Percentiles rank a stretch among this genome's conserved stretches.
phyloP scores from a whole-genome alignment of 192 early-diverging fungal genomes.

The Chytriomyces sp. region DNA sequence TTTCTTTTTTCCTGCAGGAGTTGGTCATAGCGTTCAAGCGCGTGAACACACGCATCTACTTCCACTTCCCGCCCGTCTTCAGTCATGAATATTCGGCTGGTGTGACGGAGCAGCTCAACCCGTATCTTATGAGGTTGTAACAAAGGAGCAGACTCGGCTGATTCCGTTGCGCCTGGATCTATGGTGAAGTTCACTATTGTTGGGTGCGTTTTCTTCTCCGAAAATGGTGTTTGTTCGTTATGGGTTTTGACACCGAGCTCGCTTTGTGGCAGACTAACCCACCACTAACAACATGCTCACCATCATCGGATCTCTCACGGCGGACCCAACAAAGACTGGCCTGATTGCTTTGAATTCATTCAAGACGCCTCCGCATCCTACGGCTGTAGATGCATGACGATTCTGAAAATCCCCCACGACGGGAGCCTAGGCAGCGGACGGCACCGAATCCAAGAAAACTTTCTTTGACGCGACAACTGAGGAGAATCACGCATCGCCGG shows the following conservation, averaged over 20 bases:
- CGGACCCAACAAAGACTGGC: slow-evolving; percentile 36
- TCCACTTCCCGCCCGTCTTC: slow-evolving; percentile 71
- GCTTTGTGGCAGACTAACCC: slow-evolving; percentile 59
- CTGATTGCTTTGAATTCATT: slow-evolving; percentile 30
- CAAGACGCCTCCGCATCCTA: slow-evolving; percentile 23
- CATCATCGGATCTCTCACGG: slow-evolving; percentile 72
- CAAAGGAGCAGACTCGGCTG: not conserved
- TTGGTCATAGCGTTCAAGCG: slow-evolving; percentile 18
- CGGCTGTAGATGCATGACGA: too few relatives aligned
- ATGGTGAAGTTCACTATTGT: slow-evolving; percentile 72
- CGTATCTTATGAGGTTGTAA: slow-evolving; percentile 70
- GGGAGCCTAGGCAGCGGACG: not conserved
- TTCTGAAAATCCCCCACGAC: slow-evolving; percentile 16
- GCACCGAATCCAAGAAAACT: not conserved
- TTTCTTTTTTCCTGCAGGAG: not conserved
- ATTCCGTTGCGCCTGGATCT: slow-evolving; percentile 63
- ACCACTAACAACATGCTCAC: slow-evolving; percentile 82
- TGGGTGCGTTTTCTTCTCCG: slow-evolving; percentile 51
- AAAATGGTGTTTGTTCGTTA: not conserved
- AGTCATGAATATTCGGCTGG: slow-evolving; percentile 58
- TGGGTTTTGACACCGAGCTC: not conserved
- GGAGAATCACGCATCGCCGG: slow-evolving; percentile 9
- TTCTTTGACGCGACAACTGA: slow-evolving; percentile 24
- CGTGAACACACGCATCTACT: slow-evolving; percentile 46
- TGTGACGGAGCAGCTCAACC: slow-evolving; percentile 64